Evolutionary conservation across 306 rosid species (phyloP).

Genomic region (Cajanus cajan): DNA sequence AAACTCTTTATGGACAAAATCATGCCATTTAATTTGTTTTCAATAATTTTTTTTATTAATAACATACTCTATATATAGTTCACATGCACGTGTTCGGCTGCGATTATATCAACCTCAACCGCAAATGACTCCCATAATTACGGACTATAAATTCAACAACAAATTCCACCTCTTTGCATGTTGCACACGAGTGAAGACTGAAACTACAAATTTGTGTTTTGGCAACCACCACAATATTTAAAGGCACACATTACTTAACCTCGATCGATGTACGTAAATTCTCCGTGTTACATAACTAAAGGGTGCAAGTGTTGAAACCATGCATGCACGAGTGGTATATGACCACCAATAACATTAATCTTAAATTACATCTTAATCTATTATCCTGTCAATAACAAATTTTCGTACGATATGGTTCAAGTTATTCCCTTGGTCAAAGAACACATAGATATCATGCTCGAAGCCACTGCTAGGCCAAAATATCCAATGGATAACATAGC

Average conservation of each 20-base stretch:
- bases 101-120: background rate
- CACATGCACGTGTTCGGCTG: background rate
- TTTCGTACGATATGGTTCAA: conserved; percentile 1
- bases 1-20: background rate
- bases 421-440: conserved; percentile 23
- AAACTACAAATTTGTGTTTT: background rate
- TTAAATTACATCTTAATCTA: background rate
- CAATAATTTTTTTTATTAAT: background rate
- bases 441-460: background rate
- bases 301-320: conserved; percentile 11
- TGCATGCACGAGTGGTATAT: conserved; percentile 4
- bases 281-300: background rate
- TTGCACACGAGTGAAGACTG: background rate
- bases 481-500: conserved; percentile 21
- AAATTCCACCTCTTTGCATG: background rate
- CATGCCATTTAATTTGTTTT: background rate
- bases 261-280: background rate
- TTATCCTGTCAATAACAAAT: background rate
- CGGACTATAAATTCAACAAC: background rate
- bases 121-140: background rate
- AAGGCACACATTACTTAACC: background rate
- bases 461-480: background rate
- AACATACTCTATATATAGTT: background rate
- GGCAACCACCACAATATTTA: background rate
- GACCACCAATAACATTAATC: background rate